phyloP scores from a whole-genome alignment of 2,329 filamentous ascomycete genomes.

The Colletotrichum destructivum region DNA sequence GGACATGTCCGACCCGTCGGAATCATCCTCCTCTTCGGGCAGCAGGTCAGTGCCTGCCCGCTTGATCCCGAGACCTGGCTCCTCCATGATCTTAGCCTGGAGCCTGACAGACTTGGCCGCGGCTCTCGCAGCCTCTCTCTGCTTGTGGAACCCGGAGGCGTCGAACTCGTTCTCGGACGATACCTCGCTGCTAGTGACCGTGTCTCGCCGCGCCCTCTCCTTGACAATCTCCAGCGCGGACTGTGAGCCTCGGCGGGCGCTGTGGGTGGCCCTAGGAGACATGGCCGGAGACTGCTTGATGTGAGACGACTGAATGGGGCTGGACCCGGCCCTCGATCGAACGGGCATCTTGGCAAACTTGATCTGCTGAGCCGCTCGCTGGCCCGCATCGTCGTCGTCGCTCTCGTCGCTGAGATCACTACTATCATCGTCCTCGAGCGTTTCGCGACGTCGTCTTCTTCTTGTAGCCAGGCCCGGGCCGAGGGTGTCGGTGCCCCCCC shows the following conservation, averaged over 20 bases:
- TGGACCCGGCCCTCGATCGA: conserved; percentile 87
- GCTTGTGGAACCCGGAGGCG: conserved; percentile 74
- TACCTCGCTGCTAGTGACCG: conserved; percentile 85
- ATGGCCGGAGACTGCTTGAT: conserved; percentile 67
- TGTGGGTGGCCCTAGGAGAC: conserved; percentile 63
- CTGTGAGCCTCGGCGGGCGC: conserved; percentile 76
- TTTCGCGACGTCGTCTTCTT: conserved; percentile 77
- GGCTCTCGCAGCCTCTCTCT: conserved; percentile 73
- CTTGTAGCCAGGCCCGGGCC: conserved; percentile 78
- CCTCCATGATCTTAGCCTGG: conserved; percentile 68
- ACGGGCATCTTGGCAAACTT: conserved; percentile 97
- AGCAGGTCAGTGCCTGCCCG: conserved; percentile 66
- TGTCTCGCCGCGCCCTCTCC: conserved; percentile 79
- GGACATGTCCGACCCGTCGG: conserved; percentile 74
- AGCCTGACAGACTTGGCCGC: conserved; percentile 69
- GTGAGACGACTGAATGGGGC: conserved; percentile 81
- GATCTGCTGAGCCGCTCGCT: conserved; percentile 86
- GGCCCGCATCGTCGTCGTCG: conserved; percentile 79
- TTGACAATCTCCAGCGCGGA: conserved; percentile 79
- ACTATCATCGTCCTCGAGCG: conserved; percentile 88
- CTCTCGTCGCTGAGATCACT: conserved; percentile 89
- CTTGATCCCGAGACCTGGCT: conserved; percentile 58
- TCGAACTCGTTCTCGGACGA: conserved; percentile 88
- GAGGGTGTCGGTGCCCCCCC: conserved; percentile 77
- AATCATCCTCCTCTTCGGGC: conserved; percentile 72